Base-by-base conservation (phyloP, 2,329 filamentous ascomycete species). In the Colletotrichum endophyticum region DNA sequence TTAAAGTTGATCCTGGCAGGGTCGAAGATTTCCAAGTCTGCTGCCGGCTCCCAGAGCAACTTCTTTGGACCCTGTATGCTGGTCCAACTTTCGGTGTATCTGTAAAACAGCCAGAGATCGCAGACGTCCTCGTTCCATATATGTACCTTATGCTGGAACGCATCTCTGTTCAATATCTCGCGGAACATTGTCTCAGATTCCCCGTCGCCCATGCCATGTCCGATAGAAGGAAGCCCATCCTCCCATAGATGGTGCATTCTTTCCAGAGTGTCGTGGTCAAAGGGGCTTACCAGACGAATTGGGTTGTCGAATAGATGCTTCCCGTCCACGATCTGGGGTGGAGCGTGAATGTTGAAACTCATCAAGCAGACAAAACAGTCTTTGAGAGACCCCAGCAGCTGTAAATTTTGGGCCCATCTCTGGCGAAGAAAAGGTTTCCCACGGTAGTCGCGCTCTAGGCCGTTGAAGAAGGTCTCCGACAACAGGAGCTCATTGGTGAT, bases 261-360 rank as follows among this genome's bases (percentile, higher is more conserved):
- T 12, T 22, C 5, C 39, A 49, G 0, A n/a, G 39, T n/a, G 0
- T n/a, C 0, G 39, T 49, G 19, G 0, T 49, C 19, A 0, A 49
- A 49, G 9, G 39, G 39, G 0, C 19, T 49, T 0, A n/a, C 39
- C 5, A 49, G 39, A 0, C 19, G 0, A 0, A 49, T 49, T 0
- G 39, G 39, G 0, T 0, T 49, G 39, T 49, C 19, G 9, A 49
- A 49, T n/a, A 49, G 5, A n/a, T 49, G 19, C 0, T 49, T 49
- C 0, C 3, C 39, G 9, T 12, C 39, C 0, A n/a, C 19, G 0
- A 49, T 0, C 0, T 49, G 39, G 39, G 39, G 3, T 7, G 39
- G 39, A 49, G 39, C 19, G 39, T 49, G 39, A 0, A 49, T 49
- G 39, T 49, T 49, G 39, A 49, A 49, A 3, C 19, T 49, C 39